Base-by-base conservation (phyloP, 306 rosid genomes). In the Gastrolobium bilobum region DNA sequence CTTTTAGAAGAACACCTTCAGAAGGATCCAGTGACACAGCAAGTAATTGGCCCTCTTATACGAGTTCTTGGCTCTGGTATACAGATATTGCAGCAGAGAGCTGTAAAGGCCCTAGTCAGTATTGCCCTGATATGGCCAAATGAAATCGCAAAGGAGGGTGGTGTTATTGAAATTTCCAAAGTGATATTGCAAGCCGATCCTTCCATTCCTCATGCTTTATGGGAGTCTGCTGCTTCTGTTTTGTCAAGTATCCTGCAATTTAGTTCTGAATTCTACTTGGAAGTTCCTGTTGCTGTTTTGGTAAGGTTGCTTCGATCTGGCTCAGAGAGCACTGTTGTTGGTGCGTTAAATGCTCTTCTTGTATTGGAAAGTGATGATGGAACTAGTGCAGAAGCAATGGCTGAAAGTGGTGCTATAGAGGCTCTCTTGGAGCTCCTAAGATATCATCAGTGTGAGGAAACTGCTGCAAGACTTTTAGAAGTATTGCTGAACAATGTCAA, bases 221-320 rank as follows among this genome's bases (percentile, higher is more conserved):
- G 99, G 99, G 99, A 95, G 75, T 95, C 98, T 73, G 99, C 91
- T 66, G 98, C 99, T 78, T 86, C 96, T 81, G 98, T 95, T 83
- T 85, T 95, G 85, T 78, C 99, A 60, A 90, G 93, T 83, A 88
- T 95, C 80, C 90, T 95, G 71, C 99, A 95, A 84, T 95, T 89
- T 80, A 91, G 99, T 84, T 95, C 99, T 63, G 99, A 95, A 71
- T 95, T 83, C 87, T 95, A 92, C 86, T 71, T 95, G 86, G 99
- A 95, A 86, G 93, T 95, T 40, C 99, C 99, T 26, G 87, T 95
- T 64, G 99, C 99, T 52, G 99, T 95, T 79, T 84, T 95, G 90
- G 99, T 92, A 60, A 88, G 95, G 84, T 77, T 95, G 90, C 99
- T 95, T 86, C 96, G 92, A 73, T 93, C 99, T 81, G 99, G 99